Percentiles rank a stretch among this genome's conserved stretches.
Evolutionary conservation across 805 yeast genomes (phyloP).

Genomic region (Zygosaccharomyces pseudorouxii): DNA sequence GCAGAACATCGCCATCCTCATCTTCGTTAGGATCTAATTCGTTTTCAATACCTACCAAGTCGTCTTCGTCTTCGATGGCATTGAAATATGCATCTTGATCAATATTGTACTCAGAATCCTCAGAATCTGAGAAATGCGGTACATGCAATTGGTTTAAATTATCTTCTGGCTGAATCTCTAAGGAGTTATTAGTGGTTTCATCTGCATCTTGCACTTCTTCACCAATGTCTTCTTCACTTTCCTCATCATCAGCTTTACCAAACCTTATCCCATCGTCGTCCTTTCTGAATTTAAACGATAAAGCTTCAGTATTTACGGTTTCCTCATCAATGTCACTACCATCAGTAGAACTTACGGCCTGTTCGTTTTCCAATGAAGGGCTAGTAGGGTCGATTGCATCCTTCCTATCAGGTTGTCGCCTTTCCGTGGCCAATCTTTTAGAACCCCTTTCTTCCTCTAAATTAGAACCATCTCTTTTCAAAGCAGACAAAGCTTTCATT

Average conservation of each 20-base stretch:
- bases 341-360: constrained; percentile 39
- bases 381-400: neutral
- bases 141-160: constrained; percentile 25
- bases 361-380: constrained; percentile 50
- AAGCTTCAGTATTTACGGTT: constrained; percentile 17
- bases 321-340: constrained; percentile 14
- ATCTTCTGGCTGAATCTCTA: constrained; percentile 7
- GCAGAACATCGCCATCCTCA: constrained; percentile 29
- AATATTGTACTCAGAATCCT: constrained; percentile 35
- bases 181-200: constrained; percentile 6
- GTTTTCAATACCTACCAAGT: constrained; percentile 32
- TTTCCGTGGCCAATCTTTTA: constrained; percentile 7
- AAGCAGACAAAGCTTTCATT: constrained; percentile 43
- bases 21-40: constrained; percentile 34
- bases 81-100: constrained; percentile 33
- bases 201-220: constrained; percentile 22
- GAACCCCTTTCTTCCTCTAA: constrained; percentile 23
- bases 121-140: constrained; percentile 32
- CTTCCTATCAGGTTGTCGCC: neutral
- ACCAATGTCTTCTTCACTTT: constrained; percentile 38
- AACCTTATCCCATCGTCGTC: constrained; percentile 36
- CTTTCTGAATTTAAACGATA: constrained; percentile 28
- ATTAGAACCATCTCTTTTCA: constrained; percentile 33
- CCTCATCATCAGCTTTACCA: constrained; percentile 32
- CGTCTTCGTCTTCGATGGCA: constrained; percentile 28